Evolutionary conservation across 352 stramenopile genomes (phyloP).

Genomic region (Phytopythium litorale): DNA sequence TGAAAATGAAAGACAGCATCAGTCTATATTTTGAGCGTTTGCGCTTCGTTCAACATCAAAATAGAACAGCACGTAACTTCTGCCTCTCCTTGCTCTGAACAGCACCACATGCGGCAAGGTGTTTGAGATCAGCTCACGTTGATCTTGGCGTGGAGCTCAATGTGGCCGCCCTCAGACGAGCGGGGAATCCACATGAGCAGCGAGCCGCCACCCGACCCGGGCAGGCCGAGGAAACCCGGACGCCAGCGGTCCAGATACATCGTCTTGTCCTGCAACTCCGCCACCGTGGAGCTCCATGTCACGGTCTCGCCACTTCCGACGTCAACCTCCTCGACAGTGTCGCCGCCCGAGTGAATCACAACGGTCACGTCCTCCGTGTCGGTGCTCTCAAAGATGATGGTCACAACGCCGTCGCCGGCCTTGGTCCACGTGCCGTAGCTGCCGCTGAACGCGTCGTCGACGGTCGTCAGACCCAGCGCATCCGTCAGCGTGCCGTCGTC

Average conservation of each 20-base stretch:
- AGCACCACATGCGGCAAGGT: neutral
- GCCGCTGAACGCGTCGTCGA: conserved; percentile 39
- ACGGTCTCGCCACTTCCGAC: conserved; percentile 30
- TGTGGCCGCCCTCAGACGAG: conserved; percentile 27
- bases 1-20: neutral
- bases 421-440: conserved; percentile 42
- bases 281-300: conserved; percentile 33
- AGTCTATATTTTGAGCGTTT: neutral
- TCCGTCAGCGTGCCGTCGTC: conserved; percentile 39
- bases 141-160: conserved; percentile 45
- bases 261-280: conserved; percentile 44
- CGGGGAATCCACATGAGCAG: conserved; percentile 56
- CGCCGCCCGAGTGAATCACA: conserved; percentile 34
- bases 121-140: conserved; percentile 28
- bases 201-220: conserved; percentile 54
- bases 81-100: neutral
- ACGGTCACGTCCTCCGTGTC: conserved; percentile 41
- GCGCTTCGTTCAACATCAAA: neutral
- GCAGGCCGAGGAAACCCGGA: conserved; percentile 44
- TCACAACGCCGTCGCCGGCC: conserved; percentile 29
- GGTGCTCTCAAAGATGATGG: conserved; percentile 35
- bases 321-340: conserved; percentile 26
- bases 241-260: conserved; percentile 71
- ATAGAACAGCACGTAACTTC: neutral
- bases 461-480: conserved; percentile 37